Conservation (phyloP, 768 basidiomycete species). For the Amanita subjunquillea region DNA sequence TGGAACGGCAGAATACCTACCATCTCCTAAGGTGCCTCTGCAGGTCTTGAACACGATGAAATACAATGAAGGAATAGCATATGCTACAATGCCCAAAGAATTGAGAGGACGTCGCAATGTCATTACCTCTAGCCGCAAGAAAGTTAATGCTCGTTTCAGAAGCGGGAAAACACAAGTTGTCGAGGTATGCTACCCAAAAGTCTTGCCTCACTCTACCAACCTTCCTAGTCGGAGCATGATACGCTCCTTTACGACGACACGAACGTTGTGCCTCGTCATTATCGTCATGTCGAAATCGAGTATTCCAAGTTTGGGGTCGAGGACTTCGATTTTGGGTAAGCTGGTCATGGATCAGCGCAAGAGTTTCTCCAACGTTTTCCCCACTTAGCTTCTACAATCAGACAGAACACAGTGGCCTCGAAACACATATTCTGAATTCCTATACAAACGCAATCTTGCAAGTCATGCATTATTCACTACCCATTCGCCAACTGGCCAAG, state of each 20-base stretch:
- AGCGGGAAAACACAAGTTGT: constrained; percentile 57
- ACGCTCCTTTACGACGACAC: constrained; percentile 40
- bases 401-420: constrained; percentile 83
- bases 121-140: constrained; percentile 39
- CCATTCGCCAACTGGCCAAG: constrained; percentile 77
- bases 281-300: constrained; percentile 92
- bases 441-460: constrained; percentile 91
- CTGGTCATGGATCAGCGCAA: background rate
- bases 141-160: constrained; percentile 65
- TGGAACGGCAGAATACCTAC: constrained; percentile 40
- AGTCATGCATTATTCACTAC: constrained; percentile 74
- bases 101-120: constrained; percentile 79
- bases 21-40: constrained; percentile 69
- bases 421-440: constrained; percentile 95
- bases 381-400: constrained; percentile 79
- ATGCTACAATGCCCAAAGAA: constrained; percentile 82
- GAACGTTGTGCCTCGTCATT: constrained; percentile 64
- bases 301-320: constrained; percentile 98
- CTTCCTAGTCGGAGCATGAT: constrained; percentile 38
- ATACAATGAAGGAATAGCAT: constrained; percentile 81
- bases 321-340: constrained; percentile 95
- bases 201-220: background rate
- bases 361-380: background rate
- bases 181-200: constrained; percentile 25
- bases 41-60: constrained; percentile 74